Base-by-base conservation (phyloP, 495 filamentous ascomycete species). In the Sabuloglossum arenarium region DNA sequence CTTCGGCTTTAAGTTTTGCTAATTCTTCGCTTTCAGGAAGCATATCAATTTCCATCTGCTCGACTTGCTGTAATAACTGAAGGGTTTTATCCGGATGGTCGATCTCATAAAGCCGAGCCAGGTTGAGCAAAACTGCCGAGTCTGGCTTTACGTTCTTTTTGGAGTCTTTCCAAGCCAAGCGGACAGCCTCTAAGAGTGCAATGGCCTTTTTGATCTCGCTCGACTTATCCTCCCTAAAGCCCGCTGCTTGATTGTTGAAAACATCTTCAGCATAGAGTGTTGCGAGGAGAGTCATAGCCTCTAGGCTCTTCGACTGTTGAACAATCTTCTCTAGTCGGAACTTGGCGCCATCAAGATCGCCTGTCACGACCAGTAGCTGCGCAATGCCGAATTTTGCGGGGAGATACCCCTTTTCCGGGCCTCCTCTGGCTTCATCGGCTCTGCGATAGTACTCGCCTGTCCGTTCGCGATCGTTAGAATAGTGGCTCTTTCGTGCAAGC, bases 201-300 rank as follows among this genome's bases (percentile, higher is more conserved):
- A 93, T 82, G 2, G 91, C 89, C 63, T 90, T 93, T 66, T 84
- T 90, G 32, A 75, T 68, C 61, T 94, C 87, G 0, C 73, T 71
- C 23, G 79, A 81, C 63, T 93, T 94, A 64, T 97, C 88, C 58
- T 97, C 91, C 64, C 88, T 93, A 55, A 71, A 73, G 1, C 79
- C 79, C 9, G 77, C 75, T 42, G 74, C 72, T 61, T 88, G 84
- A 32, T 77, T 83, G 4, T 79, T 71, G 59, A 96, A 95, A 1
- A 96, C 84, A 60, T 98, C 91, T 64, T 98, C 88, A 6, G 93
- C 91, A 62, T 90, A 85, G 14, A 98, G 68, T 24, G 87, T 87
- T 14, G 87, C 91, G 0, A 97, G 76, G 25, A 98, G 72, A 25
- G 83, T 83, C 83, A 90, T 89, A 6, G 86, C 86, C 64, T 97